Conservation (phyloP, 352 stramenopile genomes). For the Globisporangium barbulae region DNA sequence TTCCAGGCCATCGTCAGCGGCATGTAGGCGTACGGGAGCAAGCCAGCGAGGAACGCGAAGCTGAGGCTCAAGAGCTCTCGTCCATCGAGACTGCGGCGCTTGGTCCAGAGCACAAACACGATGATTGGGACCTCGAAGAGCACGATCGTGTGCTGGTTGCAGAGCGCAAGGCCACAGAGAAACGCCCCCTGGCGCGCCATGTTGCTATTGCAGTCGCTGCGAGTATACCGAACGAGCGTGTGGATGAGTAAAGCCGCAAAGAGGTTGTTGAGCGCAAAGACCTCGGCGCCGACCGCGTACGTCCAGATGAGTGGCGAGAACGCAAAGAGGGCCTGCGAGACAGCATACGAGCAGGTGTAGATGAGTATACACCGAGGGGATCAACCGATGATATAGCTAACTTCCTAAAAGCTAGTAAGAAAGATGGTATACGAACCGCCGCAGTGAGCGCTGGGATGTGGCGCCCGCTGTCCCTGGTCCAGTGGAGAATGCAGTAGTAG, state of each 20-base stretch:
- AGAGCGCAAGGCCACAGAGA: slow-evolving; percentile 90
- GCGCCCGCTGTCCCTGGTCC: slow-evolving; percentile 19
- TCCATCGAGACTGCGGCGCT: slow-evolving; percentile 25
- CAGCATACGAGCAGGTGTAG: background rate
- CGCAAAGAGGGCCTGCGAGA: slow-evolving; percentile 68
- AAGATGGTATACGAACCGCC: slow-evolving; percentile 31
- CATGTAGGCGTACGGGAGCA: slow-evolving; percentile 88
- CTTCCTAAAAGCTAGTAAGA: too few relatives aligned
- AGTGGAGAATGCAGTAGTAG: slow-evolving; percentile 52
- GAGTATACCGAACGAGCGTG: slow-evolving; percentile 50
- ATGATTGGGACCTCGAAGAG: slow-evolving; percentile 90
- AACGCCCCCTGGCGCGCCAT: slow-evolving; percentile 69
- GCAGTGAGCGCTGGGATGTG: slow-evolving; percentile 46
- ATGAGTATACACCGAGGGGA: background rate
- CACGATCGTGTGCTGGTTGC: slow-evolving; percentile 96
- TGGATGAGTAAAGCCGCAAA: slow-evolving; percentile 83
- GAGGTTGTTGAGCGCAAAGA: slow-evolving; percentile 97
- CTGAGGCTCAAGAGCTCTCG: slow-evolving; percentile 41
- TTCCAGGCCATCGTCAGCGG: slow-evolving; percentile 60
- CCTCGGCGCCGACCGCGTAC: slow-evolving; percentile 92
- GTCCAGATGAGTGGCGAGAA: slow-evolving; percentile 94
- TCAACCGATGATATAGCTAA: too few relatives aligned
- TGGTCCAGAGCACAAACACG: slow-evolving; percentile 63
- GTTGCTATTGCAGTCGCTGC: slow-evolving; percentile 13
- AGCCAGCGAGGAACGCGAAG: slow-evolving; percentile 65